Percentiles rank a stretch among this genome's conserved stretches.
Evolutionary conservation across 2,329 filamentous ascomycete species (phyloP).

Genomic region (Didymella arachidicola): DNA sequence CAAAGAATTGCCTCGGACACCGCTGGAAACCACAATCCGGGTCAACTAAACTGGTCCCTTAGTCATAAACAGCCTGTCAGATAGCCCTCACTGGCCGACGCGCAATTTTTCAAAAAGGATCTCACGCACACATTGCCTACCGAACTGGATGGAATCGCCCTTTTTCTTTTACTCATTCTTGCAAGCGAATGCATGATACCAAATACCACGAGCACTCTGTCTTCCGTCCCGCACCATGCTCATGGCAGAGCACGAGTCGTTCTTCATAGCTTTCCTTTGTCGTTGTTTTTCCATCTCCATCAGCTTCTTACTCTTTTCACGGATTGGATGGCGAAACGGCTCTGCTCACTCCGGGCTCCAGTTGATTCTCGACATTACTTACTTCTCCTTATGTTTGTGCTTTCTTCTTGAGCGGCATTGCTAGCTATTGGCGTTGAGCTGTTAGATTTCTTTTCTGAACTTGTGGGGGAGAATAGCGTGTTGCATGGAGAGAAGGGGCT

Average conservation of each 20-base stretch:
- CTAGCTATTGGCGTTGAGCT: constrained; percentile 3
- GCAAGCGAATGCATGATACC: constrained; percentile 25
- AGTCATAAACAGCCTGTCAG: not conserved
- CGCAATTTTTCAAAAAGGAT: constrained; percentile 14
- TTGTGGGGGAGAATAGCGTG: not conserved
- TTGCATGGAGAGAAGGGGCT: not conserved
- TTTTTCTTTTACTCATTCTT: constrained; percentile 17
- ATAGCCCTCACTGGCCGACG: not conserved
- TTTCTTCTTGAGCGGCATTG: constrained; percentile 13
- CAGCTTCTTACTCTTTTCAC: constrained; percentile 4
- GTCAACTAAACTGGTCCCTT: constrained; percentile 34
- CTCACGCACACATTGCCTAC: constrained; percentile 20
- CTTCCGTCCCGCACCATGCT: not conserved
- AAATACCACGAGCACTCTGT: constrained; percentile 10
- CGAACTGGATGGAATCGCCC: constrained; percentile 9
- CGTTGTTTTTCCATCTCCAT: constrained; percentile 2
- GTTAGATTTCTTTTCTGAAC: constrained; percentile 7
- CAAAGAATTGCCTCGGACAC: constrained; percentile 48
- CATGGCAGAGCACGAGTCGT: not conserved
- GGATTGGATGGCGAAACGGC: constrained; percentile 13
- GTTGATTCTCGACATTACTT: not conserved
- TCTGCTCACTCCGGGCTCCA: not conserved
- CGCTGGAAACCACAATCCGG: constrained; percentile 44
- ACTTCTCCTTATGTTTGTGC: not conserved
- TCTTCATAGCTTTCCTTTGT: constrained; percentile 7